These are phyloP conservation scores for Tetracladium maxilliforme DNA, from an alignment of 2,329 filamentous ascomycete genomes.

Conservation along the genomic window DNA sequence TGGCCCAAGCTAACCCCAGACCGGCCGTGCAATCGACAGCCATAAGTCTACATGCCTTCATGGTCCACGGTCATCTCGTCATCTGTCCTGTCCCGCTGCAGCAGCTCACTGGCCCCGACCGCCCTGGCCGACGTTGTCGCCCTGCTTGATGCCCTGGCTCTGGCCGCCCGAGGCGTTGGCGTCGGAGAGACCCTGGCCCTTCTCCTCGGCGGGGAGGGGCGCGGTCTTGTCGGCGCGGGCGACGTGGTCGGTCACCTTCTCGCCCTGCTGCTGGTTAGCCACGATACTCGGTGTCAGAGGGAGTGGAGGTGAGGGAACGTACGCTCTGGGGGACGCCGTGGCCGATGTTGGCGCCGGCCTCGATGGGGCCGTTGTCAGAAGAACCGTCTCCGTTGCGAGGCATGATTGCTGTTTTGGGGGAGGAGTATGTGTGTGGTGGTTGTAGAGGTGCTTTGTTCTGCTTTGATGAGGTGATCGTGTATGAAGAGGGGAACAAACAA, in stretches of 20 bases:
- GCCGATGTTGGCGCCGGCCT: slow-evolving; percentile 22
- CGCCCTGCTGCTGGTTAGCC: slow-evolving; percentile 8
- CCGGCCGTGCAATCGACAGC: too few species aligned
- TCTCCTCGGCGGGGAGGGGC: slow-evolving; percentile 27
- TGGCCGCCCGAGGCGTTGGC: slow-evolving; percentile 26
- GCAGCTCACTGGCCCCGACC: too few species aligned
- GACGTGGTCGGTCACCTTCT: slow-evolving; percentile 16
- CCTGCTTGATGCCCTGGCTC: slow-evolving; percentile 25
- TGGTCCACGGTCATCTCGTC: too few species aligned
- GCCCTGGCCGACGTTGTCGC: slow-evolving; percentile 25
- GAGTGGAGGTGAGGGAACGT: slow-evolving; percentile 5
- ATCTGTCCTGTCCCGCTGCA: too few species aligned
- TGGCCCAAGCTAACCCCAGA: too few species aligned
- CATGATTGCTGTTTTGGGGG: too few species aligned
- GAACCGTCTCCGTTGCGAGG: slow-evolving; percentile 33
- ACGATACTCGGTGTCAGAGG: slow-evolving; percentile 1
- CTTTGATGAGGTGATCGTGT: too few species aligned
- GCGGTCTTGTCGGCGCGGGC: slow-evolving; percentile 33
- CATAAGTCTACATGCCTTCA: too few species aligned
- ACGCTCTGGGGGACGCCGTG: slow-evolving; percentile 28
- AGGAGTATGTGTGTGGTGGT: too few species aligned
- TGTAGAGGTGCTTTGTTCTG: too few species aligned
- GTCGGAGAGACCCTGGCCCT: slow-evolving; percentile 24
- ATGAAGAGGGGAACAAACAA: too few species aligned
- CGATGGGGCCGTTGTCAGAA: slow-evolving; percentile 29